Conservation (phyloP, 1,284 basidiomycete species). For the Singerocomus inundabilis region DNA sequence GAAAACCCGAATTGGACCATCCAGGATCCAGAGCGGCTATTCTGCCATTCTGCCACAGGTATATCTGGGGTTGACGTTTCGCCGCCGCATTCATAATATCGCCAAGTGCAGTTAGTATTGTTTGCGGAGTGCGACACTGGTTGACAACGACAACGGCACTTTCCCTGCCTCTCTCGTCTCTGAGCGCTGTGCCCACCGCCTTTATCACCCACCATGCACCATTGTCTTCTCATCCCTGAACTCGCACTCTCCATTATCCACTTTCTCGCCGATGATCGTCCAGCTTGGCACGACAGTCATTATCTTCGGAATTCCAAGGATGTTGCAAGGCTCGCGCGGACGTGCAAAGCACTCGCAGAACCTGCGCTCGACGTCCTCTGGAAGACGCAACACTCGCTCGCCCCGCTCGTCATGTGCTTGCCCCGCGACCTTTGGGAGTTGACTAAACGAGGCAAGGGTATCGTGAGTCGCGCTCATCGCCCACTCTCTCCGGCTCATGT, state of each 20-base stretch:
- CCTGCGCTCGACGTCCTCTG: conserved; percentile 33
- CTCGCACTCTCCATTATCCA: conserved; percentile 27
- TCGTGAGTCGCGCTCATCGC: conserved; percentile 22
- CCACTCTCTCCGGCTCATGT: neutral
- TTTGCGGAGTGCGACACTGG: neutral
- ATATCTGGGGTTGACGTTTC: neutral
- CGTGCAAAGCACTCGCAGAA: conserved; percentile 30
- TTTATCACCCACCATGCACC: conserved; percentile 22
- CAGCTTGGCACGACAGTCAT: conserved; percentile 16
- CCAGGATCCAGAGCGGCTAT: neutral
- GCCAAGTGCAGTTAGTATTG: neutral
- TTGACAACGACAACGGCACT: neutral
- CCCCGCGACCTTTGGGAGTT: conserved; percentile 26
- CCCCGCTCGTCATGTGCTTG: conserved; percentile 20
- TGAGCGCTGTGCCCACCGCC: too few species aligned
- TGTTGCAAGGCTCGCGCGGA: conserved; percentile 28
- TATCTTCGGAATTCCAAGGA: conserved; percentile 24
- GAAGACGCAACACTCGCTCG: conserved; percentile 27
- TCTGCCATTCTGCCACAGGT: conserved; percentile 2
- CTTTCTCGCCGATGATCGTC: conserved; percentile 26
- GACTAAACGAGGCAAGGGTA: conserved; percentile 13
- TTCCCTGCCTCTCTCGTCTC: neutral
- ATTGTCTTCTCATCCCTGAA: conserved; percentile 27
- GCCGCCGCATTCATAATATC: neutral
- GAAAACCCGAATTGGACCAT: conserved; percentile 14